Base-by-base conservation (phyloP, 2,329 filamentous ascomycete genomes). In the Neospermospora avenae region DNA sequence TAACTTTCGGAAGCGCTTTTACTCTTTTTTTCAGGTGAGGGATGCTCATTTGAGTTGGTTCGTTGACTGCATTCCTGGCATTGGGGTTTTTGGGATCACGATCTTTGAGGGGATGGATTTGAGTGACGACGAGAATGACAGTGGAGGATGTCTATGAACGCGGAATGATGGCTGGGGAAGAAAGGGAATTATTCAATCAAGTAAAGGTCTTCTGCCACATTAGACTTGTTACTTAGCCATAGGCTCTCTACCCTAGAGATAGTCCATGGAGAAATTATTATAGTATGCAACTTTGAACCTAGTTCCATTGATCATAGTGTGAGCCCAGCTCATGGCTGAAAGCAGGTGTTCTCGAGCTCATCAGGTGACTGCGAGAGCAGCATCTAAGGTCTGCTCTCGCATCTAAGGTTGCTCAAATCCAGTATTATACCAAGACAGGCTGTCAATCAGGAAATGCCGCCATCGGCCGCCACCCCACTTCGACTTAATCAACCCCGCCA, bases 1-100 rank as follows among this genome's bases (percentile, higher is more conserved):
- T 58, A n/a, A 61, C 42, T 25, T 55, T 61, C 24, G 44, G 51
- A 41, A 58, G 51, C 49, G 55, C 42, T 58, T 42, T 58, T n/a
- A 45, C 45, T 51, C 54, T 58, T 31, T 58, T 57, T 14, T 31
- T 41, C 22, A 18, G 42, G 41, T 44, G 8, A 28, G 20, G 46
- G 53, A 39, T 37, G 35, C 46, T 48, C 52, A 54, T 54, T 44
- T 59, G 49, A 46, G 52, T 57, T 46, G 48, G 48, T 39, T 42
- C 28, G 44, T 48, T 44, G n/a, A 20, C 11, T 28, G 51, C 22
- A 20, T 24, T 31, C 11, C 4, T 51, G 20, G 51, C 45, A 37
- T 48, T 11, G 45, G 24, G 45, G 28, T 25, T 58, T 20, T n/a
- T 42, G 52, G 24, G 37, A 39, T 39, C 37, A n/a, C 14, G n/a